Evolutionary conservation across 768 basidiomycete genomes (phyloP), one percentile per base, ranked within the genome.

Genomic region (Boletus tylopilopsis): DNA sequence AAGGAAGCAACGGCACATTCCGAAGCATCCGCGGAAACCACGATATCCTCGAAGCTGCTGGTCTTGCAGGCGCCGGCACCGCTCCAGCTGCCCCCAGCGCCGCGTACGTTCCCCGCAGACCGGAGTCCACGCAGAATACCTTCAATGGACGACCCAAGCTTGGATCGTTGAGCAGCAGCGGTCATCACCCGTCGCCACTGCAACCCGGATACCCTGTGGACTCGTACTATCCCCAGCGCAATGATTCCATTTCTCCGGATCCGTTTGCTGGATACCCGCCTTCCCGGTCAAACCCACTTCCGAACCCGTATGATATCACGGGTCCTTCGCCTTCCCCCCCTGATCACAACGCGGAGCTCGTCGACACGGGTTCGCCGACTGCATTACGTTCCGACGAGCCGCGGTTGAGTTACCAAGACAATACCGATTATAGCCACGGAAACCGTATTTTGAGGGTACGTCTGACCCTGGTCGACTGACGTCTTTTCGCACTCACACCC

Each of bases 191-290:
- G 16, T 6, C 42, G 4, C 24, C 40, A 9, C n/a, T 58, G 32
- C 66, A 66, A 33, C 53, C 68, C 13, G 64, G 55, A 53, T 68
- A 62, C 33, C 48, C 58, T 18, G 45, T 62, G 25, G 61, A 61
- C 9, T 51, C 59, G 37, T 59, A 62, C 19, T 58, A 57, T 21
- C 63, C 68, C 10, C 62, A 61, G 35, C 55, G 53, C 0, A 47
- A 40, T 16, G 56, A 66, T 49, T 39, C 63, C 18, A 49, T 35
- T 3, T 53, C 47, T 19, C 53, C 50, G 1, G 69, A 63, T 42
- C 63, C 70, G 27, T 71, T 71, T 44, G 63, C 67, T 29, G 51
- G 52, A 41, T 60, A 64, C 46, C 63, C 40, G n/a, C 67, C 50
- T 4, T 4, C 10, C 18, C 23, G 19, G 5, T 23, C 53, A 5